phyloP scores from a whole-genome alignment of 2,329 filamentous ascomycete genomes.

The Clarireedia paspali region DNA sequence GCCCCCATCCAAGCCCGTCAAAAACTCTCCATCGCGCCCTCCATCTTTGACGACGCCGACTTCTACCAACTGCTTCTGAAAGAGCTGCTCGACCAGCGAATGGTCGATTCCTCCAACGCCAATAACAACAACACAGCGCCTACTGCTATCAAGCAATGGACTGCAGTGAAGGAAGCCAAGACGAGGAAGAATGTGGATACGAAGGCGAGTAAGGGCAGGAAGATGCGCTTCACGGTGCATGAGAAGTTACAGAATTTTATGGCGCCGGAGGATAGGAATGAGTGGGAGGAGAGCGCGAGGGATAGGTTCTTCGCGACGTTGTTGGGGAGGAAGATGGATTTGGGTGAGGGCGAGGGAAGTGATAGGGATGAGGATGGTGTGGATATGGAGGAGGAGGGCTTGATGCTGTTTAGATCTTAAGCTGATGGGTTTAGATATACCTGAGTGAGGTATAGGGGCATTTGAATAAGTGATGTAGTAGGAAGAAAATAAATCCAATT shows the following conservation, averaged over 20 bases:
- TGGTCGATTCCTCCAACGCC: constrained; percentile 51
- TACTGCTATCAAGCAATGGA: constrained; percentile 42
- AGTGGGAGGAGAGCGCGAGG: constrained; percentile 74
- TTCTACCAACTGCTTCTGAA: constrained; percentile 93
- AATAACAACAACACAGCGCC: constrained; percentile 31
- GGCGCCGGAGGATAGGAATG: constrained; percentile 76
- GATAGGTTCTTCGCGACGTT: constrained; percentile 70
- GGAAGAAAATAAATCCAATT: no score
- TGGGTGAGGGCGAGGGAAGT: constrained; percentile 51
- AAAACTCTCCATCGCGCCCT: constrained; percentile 48
- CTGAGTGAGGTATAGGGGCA: background rate
- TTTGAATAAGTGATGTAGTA: background rate
- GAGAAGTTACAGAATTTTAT: constrained; percentile 98
- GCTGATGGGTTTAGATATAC: background rate
- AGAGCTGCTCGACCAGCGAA: constrained; percentile 84
- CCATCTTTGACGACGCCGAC: constrained; percentile 85
- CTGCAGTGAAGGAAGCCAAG: constrained; percentile 68
- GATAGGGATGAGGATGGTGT: constrained; percentile 36
- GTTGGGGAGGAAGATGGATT: constrained; percentile 60
- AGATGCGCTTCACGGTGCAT: constrained; percentile 89
- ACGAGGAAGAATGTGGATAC: constrained; percentile 80
- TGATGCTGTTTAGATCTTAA: constrained; percentile 29
- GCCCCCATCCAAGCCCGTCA: constrained; percentile 60
- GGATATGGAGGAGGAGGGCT: constrained; percentile 24
- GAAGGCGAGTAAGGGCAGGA: constrained; percentile 89